A percentile compares a stretch with the other conserved stretches of the same genome.
Conservation (phyloP, 148 eudicot species). For the Nepenthes gracilis region DNA sequence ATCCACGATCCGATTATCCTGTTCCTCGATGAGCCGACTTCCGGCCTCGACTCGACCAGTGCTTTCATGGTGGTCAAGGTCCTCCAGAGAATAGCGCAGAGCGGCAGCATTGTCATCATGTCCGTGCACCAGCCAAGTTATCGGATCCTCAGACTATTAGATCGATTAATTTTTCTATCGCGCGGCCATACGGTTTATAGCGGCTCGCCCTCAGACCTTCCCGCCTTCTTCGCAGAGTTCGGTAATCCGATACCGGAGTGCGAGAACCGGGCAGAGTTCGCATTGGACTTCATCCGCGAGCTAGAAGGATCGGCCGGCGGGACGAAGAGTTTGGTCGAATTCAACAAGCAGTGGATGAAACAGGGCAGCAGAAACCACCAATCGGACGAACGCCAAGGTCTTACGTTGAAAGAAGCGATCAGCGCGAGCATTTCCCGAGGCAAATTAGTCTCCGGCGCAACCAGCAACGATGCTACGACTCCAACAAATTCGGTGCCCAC, state of each 20-base stretch:
- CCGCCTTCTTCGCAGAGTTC: constrained; percentile 46
- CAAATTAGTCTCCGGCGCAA: constrained; percentile 72
- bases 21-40: constrained; percentile 85
- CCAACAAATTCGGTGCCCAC: constrained; percentile 47
- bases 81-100: constrained; percentile 63
- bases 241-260: constrained; percentile 70
- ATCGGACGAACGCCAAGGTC: constrained; percentile 8
- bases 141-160: constrained; percentile 56
- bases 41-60: constrained; percentile 79
- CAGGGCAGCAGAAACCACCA: constrained; percentile 4
- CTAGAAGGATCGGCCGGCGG: constrained; percentile 73
- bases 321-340: constrained; percentile 52
- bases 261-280: constrained; percentile 76
- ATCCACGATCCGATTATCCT: constrained; percentile 80
- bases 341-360: constrained; percentile 58
- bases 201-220: constrained; percentile 46
- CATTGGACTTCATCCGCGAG: constrained; percentile 67
- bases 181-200: constrained; percentile 75
- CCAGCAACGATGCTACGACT: neutral
- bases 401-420: constrained; percentile 73
- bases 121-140: constrained; percentile 83
- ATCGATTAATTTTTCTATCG: constrained; percentile 55
- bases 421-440: constrained; percentile 83
- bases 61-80: constrained; percentile 88
- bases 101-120: constrained; percentile 85